phyloP scores from a whole-genome alignment of 805 yeast genomes.

The Cyberlindnera saturnus region DNA sequence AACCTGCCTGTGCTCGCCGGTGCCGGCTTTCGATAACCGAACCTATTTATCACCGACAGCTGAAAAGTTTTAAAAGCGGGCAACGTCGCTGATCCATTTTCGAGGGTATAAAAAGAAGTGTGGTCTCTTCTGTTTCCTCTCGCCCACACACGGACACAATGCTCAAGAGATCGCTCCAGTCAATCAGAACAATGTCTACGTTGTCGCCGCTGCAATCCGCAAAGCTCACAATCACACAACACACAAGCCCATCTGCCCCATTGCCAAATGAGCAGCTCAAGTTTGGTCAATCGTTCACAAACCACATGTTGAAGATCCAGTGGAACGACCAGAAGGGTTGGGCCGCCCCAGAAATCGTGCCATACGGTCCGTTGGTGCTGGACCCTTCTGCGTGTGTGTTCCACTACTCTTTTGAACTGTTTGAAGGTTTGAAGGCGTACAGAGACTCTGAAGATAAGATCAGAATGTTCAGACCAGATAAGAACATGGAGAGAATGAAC shows the following conservation, averaged over 20 bases:
- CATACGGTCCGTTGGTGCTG: conserved; percentile 67
- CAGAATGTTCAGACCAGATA: conserved; percentile 86
- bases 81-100: too few species aligned
- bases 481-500: conserved; percentile 89
- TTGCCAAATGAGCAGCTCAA: conserved; percentile 57
- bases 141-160: neutral
- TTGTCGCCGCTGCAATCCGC: conserved; percentile 48
- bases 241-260: conserved; percentile 44
- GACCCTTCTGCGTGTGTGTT: conserved; percentile 90
- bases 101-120: too few species aligned
- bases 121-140: neutral
- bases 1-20: neutral
- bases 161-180: conserved; percentile 1
- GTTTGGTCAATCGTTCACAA: conserved; percentile 74
- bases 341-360: conserved; percentile 83
- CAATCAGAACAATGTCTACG: conserved; percentile 8
- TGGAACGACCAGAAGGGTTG: conserved; percentile 80
- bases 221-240: conserved; percentile 42
- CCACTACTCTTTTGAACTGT: conserved; percentile 92
- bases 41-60: too few species aligned
- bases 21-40: too few species aligned
- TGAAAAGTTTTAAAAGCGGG: too few species aligned
- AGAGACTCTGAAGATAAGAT: conserved; percentile 53
- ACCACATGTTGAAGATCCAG: conserved; percentile 82
- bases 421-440: conserved; percentile 96